Conservation (phyloP, 2,329 filamentous ascomycete species). For the Sporothrix euskadiensis region DNA sequence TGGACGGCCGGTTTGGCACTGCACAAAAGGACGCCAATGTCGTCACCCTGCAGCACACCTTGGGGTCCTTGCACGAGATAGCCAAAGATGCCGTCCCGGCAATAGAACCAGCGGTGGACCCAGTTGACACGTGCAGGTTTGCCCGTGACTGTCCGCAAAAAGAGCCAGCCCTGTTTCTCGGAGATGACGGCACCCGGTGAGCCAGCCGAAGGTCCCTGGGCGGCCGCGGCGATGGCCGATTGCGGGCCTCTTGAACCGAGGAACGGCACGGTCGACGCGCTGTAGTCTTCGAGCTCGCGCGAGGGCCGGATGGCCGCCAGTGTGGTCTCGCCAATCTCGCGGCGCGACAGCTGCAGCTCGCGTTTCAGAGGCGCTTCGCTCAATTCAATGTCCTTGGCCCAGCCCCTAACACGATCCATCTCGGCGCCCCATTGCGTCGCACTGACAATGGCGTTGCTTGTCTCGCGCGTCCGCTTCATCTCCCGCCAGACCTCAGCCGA, state of each 20-base stretch:
- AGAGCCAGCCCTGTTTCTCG: slow-evolving; percentile 96
- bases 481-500: slow-evolving; percentile 88
- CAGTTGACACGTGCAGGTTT: slow-evolving; percentile 90
- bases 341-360: slow-evolving; percentile 75
- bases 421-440: slow-evolving; percentile 72
- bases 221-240: not conserved
- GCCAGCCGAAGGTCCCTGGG: not conserved
- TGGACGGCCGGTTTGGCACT: slow-evolving; percentile 87
- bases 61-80: slow-evolving; percentile 83
- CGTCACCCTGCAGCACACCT: slow-evolving; percentile 92
- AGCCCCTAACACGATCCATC: slow-evolving; percentile 88
- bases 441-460: slow-evolving; percentile 48
- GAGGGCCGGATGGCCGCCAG: slow-evolving; percentile 74
- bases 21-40: slow-evolving; percentile 92
- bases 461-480: slow-evolving; percentile 70
- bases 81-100: slow-evolving; percentile 93
- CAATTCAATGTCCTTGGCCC: slow-evolving; percentile 91
- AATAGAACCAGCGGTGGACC: slow-evolving; percentile 92
- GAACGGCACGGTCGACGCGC: slow-evolving; percentile 84
- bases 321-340: slow-evolving; percentile 78
- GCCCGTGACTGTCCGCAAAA: slow-evolving; percentile 75
- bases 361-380: slow-evolving; percentile 80
- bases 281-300: slow-evolving; percentile 90
- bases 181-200: slow-evolving; percentile 46
- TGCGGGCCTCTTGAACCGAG: slow-evolving; percentile 67